Conservation (phyloP, 176 grass and related monocot genomes). For the Oryza officinalis region DNA sequence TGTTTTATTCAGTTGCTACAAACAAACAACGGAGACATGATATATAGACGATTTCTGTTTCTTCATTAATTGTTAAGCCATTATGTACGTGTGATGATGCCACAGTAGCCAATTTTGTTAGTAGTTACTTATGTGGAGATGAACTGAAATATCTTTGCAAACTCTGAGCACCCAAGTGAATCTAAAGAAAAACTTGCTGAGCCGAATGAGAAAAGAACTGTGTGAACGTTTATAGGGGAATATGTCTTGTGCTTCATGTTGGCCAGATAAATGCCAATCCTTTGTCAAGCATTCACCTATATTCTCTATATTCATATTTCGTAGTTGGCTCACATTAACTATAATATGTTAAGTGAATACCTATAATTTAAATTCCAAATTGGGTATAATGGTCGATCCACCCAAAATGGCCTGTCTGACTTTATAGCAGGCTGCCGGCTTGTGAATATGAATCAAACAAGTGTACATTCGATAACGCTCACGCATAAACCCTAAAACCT, state of each 20-base stretch:
- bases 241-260: neutral
- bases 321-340: neutral
- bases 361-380: neutral
- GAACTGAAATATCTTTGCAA: no score
- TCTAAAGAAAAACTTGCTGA: no score
- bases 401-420: neutral
- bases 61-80: no score
- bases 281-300: neutral
- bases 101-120: no score
- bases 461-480: neutral
- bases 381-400: neutral
- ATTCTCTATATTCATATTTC: neutral
- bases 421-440: neutral
- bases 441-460: neutral
- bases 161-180: no score
- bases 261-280: neutral
- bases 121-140: no score
- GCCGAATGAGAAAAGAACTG: no score
- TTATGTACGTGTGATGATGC: no score
- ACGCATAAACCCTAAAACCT: neutral
- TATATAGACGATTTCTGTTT: no score
- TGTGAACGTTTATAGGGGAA: no score
- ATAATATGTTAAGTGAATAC: neutral
- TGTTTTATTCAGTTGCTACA: no score
- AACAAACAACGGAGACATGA: no score